These are phyloP conservation scores for Silene coronaria DNA, from an alignment of 179 eudicot species.

Conservation along the genomic window DNA sequence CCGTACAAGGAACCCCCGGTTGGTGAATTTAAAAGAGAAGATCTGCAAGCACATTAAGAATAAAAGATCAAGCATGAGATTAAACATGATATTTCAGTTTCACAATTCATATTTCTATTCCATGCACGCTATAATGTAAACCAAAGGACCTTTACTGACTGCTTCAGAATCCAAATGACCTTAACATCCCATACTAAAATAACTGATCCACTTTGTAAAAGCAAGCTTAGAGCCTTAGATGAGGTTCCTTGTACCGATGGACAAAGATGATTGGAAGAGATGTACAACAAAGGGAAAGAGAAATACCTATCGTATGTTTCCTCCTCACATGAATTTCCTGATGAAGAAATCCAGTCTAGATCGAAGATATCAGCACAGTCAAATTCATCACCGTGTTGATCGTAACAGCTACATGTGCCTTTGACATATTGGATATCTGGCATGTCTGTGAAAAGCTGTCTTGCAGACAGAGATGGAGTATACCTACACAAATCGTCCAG, in stretches of 20 bases:
- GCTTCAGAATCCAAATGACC: neutral
- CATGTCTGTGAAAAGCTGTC: slow-evolving; percentile 51
- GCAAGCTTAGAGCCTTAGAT: neutral
- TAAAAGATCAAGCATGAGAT: neutral
- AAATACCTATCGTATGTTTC: slow-evolving; percentile 42
- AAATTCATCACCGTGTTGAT: slow-evolving; percentile 47
- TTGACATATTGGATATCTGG: slow-evolving; percentile 37
- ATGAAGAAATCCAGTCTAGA: slow-evolving; percentile 84
- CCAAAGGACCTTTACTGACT: neutral
- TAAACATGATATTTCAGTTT: neutral
- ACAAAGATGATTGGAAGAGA: slow-evolving; percentile 6
- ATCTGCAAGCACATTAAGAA: slow-evolving; percentile 37
- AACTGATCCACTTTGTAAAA: neutral
- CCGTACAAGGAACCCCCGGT: slow-evolving; percentile 43
- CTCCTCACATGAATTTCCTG: slow-evolving; percentile 93
- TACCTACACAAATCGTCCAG: slow-evolving; percentile 41
- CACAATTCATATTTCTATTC: neutral
- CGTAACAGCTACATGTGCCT: slow-evolving; percentile 41
- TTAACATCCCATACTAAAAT: neutral
- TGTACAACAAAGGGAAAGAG: neutral
- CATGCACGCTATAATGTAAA: neutral
- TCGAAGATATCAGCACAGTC: slow-evolving; percentile 78
- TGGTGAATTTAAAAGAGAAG: slow-evolving; percentile 56
- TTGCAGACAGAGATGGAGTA: slow-evolving; percentile 56
- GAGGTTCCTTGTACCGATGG: neutral